Evolutionary conservation across 805 yeast genomes (phyloP).

Genomic region (Cyberlindnera euphorbiae): DNA sequence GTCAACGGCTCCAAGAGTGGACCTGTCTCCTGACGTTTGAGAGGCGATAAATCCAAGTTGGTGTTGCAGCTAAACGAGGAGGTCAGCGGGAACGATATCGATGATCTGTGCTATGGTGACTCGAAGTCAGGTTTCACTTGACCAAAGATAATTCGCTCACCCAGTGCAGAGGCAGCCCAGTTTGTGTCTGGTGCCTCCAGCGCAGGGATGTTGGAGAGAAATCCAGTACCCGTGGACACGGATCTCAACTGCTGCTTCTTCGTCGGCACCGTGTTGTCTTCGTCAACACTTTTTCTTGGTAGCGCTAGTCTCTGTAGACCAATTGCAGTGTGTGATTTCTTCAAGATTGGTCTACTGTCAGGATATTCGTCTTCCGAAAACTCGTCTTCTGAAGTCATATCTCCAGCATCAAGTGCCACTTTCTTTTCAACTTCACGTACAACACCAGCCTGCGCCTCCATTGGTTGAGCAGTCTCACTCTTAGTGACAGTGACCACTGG

Average conservation of each 20-base stretch:
- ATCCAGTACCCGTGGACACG: slow-evolving; percentile 17
- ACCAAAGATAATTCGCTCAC: slow-evolving; percentile 33
- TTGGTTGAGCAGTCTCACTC: no score
- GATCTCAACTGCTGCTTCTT: slow-evolving; percentile 20
- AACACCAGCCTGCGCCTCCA: no score
- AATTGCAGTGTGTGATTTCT: slow-evolving; percentile 25
- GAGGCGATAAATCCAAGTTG: slow-evolving; percentile 59
- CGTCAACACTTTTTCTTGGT: slow-evolving; percentile 15
- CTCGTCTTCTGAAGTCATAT: slow-evolving; percentile 16
- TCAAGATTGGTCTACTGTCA: slow-evolving; percentile 13
- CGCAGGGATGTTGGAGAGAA: slow-evolving; percentile 28
- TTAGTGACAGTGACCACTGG: background rate
- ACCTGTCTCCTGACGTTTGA: slow-evolving; percentile 54
- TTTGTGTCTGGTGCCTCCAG: slow-evolving; percentile 35
- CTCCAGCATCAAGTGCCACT: slow-evolving; percentile 8
- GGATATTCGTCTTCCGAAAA: slow-evolving; percentile 12
- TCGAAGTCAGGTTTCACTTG: slow-evolving; percentile 17
- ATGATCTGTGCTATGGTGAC: slow-evolving; percentile 14
- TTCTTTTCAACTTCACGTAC: no score
- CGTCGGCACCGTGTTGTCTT: slow-evolving; percentile 15
- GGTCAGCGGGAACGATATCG: slow-evolving; percentile 32
- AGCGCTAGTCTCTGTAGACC: slow-evolving; percentile 23
- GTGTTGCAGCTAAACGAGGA: slow-evolving; percentile 65
- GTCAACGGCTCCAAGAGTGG: slow-evolving; percentile 63
- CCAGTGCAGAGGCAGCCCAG: slow-evolving; percentile 39